Base-by-base conservation (phyloP, 2,329 filamentous ascomycete genomes). In the Alternaria tenuissima region DNA sequence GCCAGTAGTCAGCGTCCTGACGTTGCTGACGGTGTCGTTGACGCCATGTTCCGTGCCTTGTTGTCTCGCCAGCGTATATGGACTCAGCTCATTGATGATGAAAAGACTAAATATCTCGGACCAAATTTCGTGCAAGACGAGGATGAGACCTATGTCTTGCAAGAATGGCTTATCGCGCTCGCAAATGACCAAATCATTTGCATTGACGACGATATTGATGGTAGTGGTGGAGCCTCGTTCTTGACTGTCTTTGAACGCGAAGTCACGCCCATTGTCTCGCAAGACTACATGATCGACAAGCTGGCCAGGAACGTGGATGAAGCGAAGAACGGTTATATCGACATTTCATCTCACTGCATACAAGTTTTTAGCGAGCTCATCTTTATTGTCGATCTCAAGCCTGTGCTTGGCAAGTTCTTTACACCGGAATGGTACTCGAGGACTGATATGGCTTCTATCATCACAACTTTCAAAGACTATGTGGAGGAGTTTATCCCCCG, bases 171-270 rank as follows among this genome's bases (percentile, higher is more conserved):
- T 57, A 89, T 99, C 54, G 94, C 95, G 46, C 93, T 96, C 58
- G 95, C 96, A 69, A 99, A 99, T 81, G 95, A 99, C 80, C 95
- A 99, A 79, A 98, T 99, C 76, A 94, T 94, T 57, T 97, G 93
- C 79, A 97, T 99, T 73, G 95, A 98, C 78, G 96, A 98, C 55
- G 77, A 78, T 38, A 81, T 86, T 74, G 88, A 76, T 28, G 51
- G 59, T 20, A 64, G 89, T 54, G 88, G 87, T 61, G 88, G 90
- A 32, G 83, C 91, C 26, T 92, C 91, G 30, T 97, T 97, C 81
- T 86, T 98, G 51, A 90, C 92, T 4, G 90, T 90, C 72, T 97
- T 97, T 87, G 89, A 89, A 69, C 88, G 89, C 69, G 92, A 95
- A 73, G 91, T 96, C 74, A 91, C 92, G 75, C 85, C 91, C 2